A percentile compares a stretch with the other conserved stretches of the same genome.
Evolutionary conservation across 352 stramenopile species (phyloP).

Genomic region (Globisporangium viniferum): DNA sequence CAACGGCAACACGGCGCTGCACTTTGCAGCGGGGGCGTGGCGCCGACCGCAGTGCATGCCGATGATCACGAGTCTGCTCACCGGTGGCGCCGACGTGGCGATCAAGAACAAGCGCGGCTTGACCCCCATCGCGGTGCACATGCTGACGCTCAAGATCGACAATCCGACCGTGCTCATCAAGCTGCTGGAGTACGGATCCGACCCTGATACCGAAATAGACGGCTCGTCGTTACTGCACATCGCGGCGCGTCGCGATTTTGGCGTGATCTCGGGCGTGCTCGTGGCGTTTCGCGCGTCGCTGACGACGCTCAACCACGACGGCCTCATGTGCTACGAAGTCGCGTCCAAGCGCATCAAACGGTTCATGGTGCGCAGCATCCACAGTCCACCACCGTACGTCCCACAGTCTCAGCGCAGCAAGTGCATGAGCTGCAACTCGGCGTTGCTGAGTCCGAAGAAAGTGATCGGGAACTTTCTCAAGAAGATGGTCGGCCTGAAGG

Average conservation of each 20-base stretch:
- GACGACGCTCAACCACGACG: constrained; percentile 54
- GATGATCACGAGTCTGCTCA: constrained; percentile 49
- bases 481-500: constrained; percentile 36
- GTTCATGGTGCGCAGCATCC: constrained; percentile 69
- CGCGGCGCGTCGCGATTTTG: constrained; percentile 46
- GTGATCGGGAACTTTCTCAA: constrained; percentile 59
- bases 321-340: constrained; percentile 81
- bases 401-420: constrained; percentile 50
- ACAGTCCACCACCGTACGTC: constrained; percentile 41
- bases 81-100: constrained; percentile 47
- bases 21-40: constrained; percentile 73
- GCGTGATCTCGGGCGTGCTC: constrained; percentile 50
- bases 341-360: constrained; percentile 56
- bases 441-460: constrained; percentile 46
- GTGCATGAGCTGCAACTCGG: constrained; percentile 72
- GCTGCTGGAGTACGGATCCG: constrained; percentile 58
- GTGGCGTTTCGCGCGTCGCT: constrained; percentile 64
- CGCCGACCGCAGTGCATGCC: constrained; percentile 37
- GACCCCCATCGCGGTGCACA: constrained; percentile 68
- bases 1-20: constrained; percentile 79
- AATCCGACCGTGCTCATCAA: constrained; percentile 59
- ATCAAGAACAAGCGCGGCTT: constrained; percentile 62
- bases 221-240: constrained; percentile 62
- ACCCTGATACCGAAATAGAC: constrained; percentile 63
- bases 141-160: constrained; percentile 77